Conservation (phyloP, 2,329 filamentous ascomycete genomes). For the Fusarium begoniae region DNA sequence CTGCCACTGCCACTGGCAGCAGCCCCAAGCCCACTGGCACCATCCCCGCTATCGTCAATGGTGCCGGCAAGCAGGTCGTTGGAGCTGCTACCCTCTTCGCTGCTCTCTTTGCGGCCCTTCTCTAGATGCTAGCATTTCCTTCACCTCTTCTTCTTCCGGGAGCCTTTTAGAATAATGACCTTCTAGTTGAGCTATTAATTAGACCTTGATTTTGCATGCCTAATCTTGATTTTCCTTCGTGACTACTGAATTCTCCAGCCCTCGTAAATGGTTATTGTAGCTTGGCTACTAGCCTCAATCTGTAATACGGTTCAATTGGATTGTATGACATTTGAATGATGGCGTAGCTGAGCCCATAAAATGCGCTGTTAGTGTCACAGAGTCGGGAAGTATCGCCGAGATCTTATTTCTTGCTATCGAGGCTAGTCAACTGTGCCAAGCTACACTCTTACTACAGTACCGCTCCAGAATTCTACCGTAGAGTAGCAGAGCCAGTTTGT, state of each 20-base stretch:
- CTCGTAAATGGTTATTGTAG: too few species aligned
- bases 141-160: neutral
- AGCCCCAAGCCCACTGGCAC: neutral
- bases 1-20: neutral
- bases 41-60: slow-evolving; percentile 15
- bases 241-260: accelerated
- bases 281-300: accelerated
- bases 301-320: too few species aligned
- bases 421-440: neutral
- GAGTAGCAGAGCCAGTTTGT: neutral
- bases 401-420: neutral
- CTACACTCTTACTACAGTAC: neutral
- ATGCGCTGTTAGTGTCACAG: accelerated
- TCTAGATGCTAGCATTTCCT: slow-evolving; percentile 14
- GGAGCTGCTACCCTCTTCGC: slow-evolving; percentile 28
- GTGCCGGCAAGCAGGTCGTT: slow-evolving; percentile 32
- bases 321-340: neutral
- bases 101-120: slow-evolving; percentile 24
- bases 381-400: neutral
- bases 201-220: neutral
- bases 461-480: neutral
- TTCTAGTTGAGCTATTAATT: neutral
- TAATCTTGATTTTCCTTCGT: accelerated
- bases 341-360: neutral
- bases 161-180: neutral